Evolutionary conservation across 805 yeast species (phyloP), one percentile per base, ranked within the genome.

Genomic region (Candida verbasci): DNA sequence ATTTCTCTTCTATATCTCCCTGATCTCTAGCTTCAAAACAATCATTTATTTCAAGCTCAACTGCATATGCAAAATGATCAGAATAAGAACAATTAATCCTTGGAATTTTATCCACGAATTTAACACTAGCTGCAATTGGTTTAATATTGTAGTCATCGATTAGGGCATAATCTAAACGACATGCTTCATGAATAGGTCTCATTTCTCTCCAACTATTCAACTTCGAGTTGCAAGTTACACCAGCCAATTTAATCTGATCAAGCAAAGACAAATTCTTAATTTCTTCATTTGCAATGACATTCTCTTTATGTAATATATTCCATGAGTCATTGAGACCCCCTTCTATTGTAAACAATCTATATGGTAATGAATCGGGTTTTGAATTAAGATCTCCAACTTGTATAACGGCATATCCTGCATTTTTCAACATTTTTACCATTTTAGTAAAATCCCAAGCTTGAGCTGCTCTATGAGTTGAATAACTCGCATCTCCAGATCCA

Each of bases 361-460:
- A 80, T 1, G 95, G 95, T 38, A 91, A 65, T 2, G 94, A 81
- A 0, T 85, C 93, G 0, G 97, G 97, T 43, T 80, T 72, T 3
- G 93, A 84, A 55, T 93, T 93, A 52, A 93, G 71, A 59, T 93
- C 98, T 2, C 98, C 98, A 22, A 89, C 96, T 36, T 88, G 78
- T 21, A 93, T 73, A 0, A 86, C 91, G 1, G 89, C 82, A 55
- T 86, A 83, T 0, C 97, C 96, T 0, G 91, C 82, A 38, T 66
- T 68, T 30, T 70, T 68, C 31, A 89, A 72, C 24, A 79, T 58
- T 12, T 70, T 69, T 1, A 84, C 78, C 24, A 88, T 41, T 35
- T 77, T 74, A 23, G 93, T 73, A 55, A 93, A 76, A 55, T 89
- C 96, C 97, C 97, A 93, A 1, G 97, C 97, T 59, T 93, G 98